These are phyloP conservation scores for Blastobotrys parvus DNA, from an alignment of 805 yeast species.

Conservation along the genomic window DNA sequence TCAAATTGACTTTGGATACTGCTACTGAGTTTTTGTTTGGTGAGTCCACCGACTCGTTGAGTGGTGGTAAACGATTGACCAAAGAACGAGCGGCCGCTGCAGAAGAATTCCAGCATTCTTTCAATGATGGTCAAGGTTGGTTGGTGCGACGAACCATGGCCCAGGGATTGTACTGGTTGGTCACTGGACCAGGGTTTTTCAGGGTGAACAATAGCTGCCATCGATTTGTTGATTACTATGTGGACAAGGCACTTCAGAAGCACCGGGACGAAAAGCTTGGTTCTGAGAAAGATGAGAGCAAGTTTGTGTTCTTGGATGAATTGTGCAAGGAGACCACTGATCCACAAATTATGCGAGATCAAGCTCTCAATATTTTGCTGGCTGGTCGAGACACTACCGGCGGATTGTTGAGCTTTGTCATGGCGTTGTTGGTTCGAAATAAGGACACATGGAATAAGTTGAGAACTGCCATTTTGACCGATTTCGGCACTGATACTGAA, in stretches of 20 bases:
- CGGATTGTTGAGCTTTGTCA: slow-evolving; percentile 37
- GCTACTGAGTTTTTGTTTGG: slow-evolving; percentile 1
- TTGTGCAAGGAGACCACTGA: slow-evolving; percentile 42
- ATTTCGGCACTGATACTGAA: slow-evolving; percentile 27
- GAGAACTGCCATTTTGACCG: slow-evolving; percentile 31
- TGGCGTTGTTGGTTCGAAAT: slow-evolving; percentile 39
- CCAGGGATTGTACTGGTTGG: slow-evolving; percentile 18
- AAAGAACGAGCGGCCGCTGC: background rate
- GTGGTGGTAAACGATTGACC: slow-evolving; percentile 12
- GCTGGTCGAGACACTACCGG: slow-evolving; percentile 55
- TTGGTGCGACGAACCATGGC: slow-evolving; percentile 1
- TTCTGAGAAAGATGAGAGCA: slow-evolving; percentile 23
- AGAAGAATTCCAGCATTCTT: slow-evolving; percentile 8
- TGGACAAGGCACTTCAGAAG: slow-evolving; percentile 30
- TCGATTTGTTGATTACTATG: slow-evolving; percentile 34
- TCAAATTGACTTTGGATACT: slow-evolving; percentile 12
- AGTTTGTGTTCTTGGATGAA: slow-evolving; percentile 41
- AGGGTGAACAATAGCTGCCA: slow-evolving; percentile 27
- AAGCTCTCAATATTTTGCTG: slow-evolving; percentile 41
- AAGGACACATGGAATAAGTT: slow-evolving; percentile 26
- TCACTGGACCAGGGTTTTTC: slow-evolving; percentile 26
- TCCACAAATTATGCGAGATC: slow-evolving; percentile 40
- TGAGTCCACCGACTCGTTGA: slow-evolving; percentile 14
- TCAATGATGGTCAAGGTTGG: slow-evolving; percentile 9
- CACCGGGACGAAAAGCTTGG: slow-evolving; percentile 12